Evolutionary conservation across 441 rosid genomes (phyloP).

Genomic region (Hura crepitans): DNA sequence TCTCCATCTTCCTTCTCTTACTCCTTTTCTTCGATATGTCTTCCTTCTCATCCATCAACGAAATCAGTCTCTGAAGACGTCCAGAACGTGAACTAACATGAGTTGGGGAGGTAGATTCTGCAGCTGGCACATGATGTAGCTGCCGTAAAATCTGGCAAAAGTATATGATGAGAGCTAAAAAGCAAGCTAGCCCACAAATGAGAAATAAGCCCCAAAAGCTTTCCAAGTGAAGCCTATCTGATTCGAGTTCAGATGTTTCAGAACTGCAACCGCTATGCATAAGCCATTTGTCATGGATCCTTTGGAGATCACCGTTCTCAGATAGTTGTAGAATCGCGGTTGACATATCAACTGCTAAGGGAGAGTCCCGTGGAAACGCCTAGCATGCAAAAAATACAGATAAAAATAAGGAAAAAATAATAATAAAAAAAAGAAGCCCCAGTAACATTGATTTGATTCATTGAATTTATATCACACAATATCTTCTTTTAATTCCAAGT

Average conservation of each 20-base stretch:
- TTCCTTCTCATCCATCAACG: conserved; percentile 72
- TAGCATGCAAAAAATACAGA: conserved; percentile 17
- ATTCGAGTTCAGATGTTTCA: conserved; percentile 57
- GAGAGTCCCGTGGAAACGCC: conserved; percentile 93
- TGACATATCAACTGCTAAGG: conserved; percentile 71
- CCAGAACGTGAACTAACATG: conserved; percentile 32
- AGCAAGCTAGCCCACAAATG: conserved; percentile 66
- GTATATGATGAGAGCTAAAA: conserved; percentile 56
- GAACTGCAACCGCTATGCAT: conserved; percentile 55
- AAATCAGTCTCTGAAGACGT: conserved; percentile 50
- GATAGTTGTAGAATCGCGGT: conserved; percentile 72
- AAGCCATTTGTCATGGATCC: conserved; percentile 92
- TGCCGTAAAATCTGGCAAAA: conserved; percentile 46
- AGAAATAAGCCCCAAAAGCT: conserved; percentile 92
- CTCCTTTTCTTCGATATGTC: conserved; percentile 36
- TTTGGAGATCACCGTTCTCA: conserved; percentile 84
- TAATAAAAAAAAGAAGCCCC: neutral
- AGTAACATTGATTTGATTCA: neutral
- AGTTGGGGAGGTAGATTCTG: conserved; percentile 31
- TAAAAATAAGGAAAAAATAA: neutral
- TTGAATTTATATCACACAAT: neutral
- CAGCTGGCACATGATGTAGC: conserved; percentile 22
- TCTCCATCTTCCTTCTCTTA: conserved; percentile 54
- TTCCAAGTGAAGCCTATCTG: conserved; percentile 58
- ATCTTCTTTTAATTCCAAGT: too few species aligned